Evolutionary conservation across 306 rosid species (phyloP).

Genomic region (Prunus kanzakura): DNA sequence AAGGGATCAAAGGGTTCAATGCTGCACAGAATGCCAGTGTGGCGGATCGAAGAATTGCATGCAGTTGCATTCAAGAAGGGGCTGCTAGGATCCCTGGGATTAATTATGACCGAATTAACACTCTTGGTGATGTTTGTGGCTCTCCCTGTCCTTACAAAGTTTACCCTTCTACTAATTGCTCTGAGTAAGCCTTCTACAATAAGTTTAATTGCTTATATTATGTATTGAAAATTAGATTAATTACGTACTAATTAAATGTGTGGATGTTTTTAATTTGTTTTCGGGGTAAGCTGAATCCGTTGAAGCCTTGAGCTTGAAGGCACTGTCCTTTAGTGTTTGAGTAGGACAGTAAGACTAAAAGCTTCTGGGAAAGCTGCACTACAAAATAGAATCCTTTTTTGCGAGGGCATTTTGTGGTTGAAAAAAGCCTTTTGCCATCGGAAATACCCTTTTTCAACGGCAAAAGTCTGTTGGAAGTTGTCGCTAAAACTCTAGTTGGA

Average conservation of each 20-base stretch:
- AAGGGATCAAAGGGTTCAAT: slow-evolving; percentile 43
- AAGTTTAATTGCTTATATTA: background rate
- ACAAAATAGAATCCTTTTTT: no score
- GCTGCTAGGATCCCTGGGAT: slow-evolving; percentile 46
- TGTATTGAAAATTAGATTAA: no score
- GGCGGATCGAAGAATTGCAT: slow-evolving; percentile 46
- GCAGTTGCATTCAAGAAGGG: slow-evolving; percentile 47
- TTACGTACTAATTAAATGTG: background rate
- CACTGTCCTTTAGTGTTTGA: no score
- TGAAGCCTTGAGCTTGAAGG: background rate
- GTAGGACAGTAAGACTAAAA: background rate
- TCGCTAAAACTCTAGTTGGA: no score
- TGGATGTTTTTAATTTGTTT: slow-evolving; percentile 11
- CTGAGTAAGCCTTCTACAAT: slow-evolving; percentile 22
- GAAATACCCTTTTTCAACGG: no score
- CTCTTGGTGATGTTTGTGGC: slow-evolving; percentile 33
- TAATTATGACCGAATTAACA: slow-evolving; percentile 37
- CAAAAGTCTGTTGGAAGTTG: no score
- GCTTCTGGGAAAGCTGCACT: background rate
- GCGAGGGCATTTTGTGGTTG: no score
- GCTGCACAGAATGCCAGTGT: slow-evolving; percentile 34
- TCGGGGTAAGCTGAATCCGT: slow-evolving; percentile 42
- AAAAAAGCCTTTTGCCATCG: no score
- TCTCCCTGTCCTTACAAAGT: slow-evolving; percentile 54
- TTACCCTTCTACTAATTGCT: slow-evolving; percentile 66